These are phyloP conservation scores for Pleurotus djamor DNA, from an alignment of 768 basidiomycete genomes.

Conservation along the genomic window DNA sequence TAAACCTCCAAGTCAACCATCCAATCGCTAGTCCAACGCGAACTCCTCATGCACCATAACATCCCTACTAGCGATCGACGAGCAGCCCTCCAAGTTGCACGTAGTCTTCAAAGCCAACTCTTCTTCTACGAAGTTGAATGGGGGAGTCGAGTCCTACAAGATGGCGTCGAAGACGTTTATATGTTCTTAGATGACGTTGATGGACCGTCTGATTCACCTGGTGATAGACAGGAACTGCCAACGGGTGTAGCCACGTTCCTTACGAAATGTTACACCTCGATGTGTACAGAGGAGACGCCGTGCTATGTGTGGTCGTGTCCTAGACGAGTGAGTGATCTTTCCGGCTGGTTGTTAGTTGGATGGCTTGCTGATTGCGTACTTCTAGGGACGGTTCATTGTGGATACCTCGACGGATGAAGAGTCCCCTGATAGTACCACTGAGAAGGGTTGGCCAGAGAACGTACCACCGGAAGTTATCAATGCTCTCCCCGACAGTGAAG, in stretches of 20 bases:
- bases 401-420: conserved; percentile 26
- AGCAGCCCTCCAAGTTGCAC: conserved; percentile 83
- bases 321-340: conserved; percentile 57
- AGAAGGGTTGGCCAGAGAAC: conserved; percentile 43
- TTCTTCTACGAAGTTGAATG: conserved; percentile 98
- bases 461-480: conserved; percentile 36
- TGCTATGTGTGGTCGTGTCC: conserved; percentile 89
- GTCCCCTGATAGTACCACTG: conserved; percentile 16
- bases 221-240: conserved; percentile 70
- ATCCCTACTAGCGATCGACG: conserved; percentile 77
- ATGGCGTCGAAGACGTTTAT: conserved; percentile 91
- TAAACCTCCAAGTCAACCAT: conserved; percentile 65
- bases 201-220: conserved; percentile 55
- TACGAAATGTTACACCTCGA: conserved; percentile 88
- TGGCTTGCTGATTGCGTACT: not conserved
- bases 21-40: conserved; percentile 82
- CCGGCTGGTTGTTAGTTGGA: not conserved
- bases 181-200: conserved; percentile 87
- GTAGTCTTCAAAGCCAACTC: conserved; percentile 87
- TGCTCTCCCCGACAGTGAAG: conserved; percentile 71
- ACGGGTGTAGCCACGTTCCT: conserved; percentile 89
- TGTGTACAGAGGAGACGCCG: conserved; percentile 73
- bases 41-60: conserved; percentile 74
- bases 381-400: conserved; percentile 27
- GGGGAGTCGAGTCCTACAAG: conserved; percentile 78